These are phyloP conservation scores for Houttuynia cordata DNA, from an alignment of 164 flowering plant species.

Conservation along the genomic window DNA sequence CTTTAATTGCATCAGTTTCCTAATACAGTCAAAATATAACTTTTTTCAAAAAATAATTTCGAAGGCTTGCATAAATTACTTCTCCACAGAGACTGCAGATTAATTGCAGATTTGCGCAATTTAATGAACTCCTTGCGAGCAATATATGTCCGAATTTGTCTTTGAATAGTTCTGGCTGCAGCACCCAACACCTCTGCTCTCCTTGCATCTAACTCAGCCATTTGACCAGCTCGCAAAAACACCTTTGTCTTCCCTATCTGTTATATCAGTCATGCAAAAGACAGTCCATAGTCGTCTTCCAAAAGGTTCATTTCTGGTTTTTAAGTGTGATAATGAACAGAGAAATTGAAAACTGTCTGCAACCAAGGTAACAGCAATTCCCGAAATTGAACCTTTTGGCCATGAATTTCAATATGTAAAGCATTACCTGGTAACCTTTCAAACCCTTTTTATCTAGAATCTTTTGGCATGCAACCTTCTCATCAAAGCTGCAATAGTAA, in stretches of 20 bases:
- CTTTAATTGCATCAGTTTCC: not conserved
- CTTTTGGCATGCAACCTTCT: constrained; percentile 81
- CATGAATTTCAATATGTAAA: not conserved
- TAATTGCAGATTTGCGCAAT: constrained; percentile 72
- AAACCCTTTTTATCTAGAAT: constrained; percentile 79
- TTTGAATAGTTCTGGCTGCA: constrained; percentile 88
- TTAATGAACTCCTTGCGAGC: constrained; percentile 75
- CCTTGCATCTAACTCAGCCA: constrained; percentile 97
- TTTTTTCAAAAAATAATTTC: not conserved
- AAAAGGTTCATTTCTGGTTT: not conserved
- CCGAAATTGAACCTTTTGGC: not conserved
- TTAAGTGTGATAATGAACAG: not conserved
- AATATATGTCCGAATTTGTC: constrained; percentile 77
- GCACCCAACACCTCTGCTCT: constrained; percentile 86
- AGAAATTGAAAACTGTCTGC: not conserved
- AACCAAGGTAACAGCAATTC: not conserved
- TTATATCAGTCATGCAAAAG: constrained; percentile 2
- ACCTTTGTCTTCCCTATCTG: constrained; percentile 96
- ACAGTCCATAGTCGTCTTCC: not conserved
- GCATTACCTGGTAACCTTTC: constrained; percentile 72
- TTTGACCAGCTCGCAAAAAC: constrained; percentile 97
- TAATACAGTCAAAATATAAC: not conserved
- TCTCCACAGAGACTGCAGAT: constrained; percentile 73
- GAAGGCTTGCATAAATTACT: constrained; percentile 25
- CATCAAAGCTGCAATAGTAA: constrained; percentile 55